These are phyloP conservation scores for Opeltia flavorubescens DNA, from an alignment of 495 filamentous ascomycete species.

Conservation along the genomic window DNA sequence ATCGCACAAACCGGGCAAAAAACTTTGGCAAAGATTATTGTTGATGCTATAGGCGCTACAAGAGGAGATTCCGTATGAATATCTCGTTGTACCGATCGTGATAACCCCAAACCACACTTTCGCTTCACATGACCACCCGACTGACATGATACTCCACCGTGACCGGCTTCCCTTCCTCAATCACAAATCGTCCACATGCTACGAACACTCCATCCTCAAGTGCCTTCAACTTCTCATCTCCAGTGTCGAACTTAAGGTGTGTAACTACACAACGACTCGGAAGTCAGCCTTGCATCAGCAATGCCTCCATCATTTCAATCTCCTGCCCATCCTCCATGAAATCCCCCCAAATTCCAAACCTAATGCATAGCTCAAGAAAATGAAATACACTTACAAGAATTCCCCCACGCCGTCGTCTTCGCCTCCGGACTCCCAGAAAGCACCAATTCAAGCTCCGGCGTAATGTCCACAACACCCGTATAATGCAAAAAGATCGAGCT, in stretches of 20 bases:
- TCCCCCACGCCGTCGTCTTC: conserved; percentile 39
- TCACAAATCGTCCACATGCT: conserved; percentile 37
- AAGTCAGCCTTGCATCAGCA: too few species aligned
- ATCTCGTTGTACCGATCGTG: too few species aligned
- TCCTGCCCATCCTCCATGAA: too few species aligned
- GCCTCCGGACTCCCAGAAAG: conserved; percentile 30
- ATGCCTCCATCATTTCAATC: too few species aligned
- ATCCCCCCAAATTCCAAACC: too few species aligned
- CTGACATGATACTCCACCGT: conserved; percentile 48
- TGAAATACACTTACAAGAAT: conserved; percentile 41
- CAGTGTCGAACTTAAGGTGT: conserved; percentile 40
- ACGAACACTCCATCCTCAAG: conserved; percentile 41
- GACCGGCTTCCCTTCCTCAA: conserved; percentile 36
- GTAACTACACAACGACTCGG: too few species aligned
- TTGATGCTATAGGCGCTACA: too few species aligned
- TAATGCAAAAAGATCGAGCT: conserved; percentile 35
- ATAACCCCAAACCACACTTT: too few species aligned
- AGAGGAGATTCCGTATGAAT: too few species aligned
- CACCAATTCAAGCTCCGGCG: conserved; percentile 25
- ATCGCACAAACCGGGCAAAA: too few species aligned
- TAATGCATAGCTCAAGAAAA: too few species aligned
- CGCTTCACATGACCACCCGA: conserved; percentile 26
- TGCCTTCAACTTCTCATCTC: conserved; percentile 32
- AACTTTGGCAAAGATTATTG: too few species aligned
- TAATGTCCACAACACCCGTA: conserved; percentile 30